These are phyloP conservation scores for Lathyrus oleraceus DNA, from an alignment of 306 rosid genomes.

Conservation along the genomic window DNA sequence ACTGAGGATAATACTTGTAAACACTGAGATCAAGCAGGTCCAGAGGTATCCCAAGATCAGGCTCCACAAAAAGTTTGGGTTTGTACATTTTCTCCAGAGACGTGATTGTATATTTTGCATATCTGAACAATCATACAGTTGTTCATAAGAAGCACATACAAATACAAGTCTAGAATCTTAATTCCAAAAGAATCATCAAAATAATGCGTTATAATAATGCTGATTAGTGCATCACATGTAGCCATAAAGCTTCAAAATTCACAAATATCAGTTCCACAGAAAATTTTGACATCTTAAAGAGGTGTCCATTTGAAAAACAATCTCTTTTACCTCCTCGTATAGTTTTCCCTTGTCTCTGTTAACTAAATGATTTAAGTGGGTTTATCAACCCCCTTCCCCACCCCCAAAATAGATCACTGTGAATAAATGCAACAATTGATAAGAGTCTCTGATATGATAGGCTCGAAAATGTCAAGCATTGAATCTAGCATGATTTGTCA, in stretches of 20 bases:
- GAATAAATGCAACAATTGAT: conserved; percentile 7
- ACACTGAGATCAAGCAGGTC: conserved; percentile 98
- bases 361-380: background rate
- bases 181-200: conserved; percentile 21
- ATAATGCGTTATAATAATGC: background rate
- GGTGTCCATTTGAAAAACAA: conserved; percentile 17
- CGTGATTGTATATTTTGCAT: conserved; percentile 81
- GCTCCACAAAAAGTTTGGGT: conserved; percentile 94
- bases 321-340: background rate
- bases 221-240: background rate
- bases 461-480: background rate
- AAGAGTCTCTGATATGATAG: conserved; percentile 9
- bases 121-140: conserved; percentile 59
- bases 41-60: conserved; percentile 98
- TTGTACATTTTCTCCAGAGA: conserved; percentile 93
- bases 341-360: conserved; percentile 3
- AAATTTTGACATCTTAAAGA: conserved; percentile 4
- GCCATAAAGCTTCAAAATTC: conserved; percentile 22
- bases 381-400: background rate
- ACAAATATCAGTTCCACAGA: conserved; percentile 15
- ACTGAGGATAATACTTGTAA: conserved; percentile 70
- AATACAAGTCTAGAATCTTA: conserved; percentile 15
- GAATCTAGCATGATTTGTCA: conserved; percentile 4
- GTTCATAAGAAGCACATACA: conserved; percentile 19
- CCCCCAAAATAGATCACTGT: background rate